Evolutionary conservation across 2,329 filamentous ascomycete genomes (phyloP).

Genomic region (Trichoderma sp.): DNA sequence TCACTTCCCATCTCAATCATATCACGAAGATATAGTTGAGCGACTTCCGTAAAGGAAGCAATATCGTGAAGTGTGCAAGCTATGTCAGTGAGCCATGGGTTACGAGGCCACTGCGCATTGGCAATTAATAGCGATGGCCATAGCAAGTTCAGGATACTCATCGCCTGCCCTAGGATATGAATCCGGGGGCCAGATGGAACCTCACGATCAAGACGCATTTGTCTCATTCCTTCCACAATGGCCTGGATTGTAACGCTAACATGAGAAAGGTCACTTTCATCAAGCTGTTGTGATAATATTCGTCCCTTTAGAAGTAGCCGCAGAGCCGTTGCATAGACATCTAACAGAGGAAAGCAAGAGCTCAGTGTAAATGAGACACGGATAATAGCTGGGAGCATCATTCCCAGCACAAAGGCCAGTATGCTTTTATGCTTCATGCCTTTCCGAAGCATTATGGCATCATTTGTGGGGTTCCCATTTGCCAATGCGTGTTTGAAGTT

Average conservation of each 20-base stretch:
- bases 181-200: slow-evolving; percentile 32
- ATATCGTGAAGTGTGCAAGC: slow-evolving; percentile 27
- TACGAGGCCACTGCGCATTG: slow-evolving; percentile 23
- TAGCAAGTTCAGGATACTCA: slow-evolving; percentile 35
- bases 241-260: slow-evolving; percentile 39
- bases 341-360: slow-evolving; percentile 51
- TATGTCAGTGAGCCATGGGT: slow-evolving; percentile 28
- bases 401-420: slow-evolving; percentile 50
- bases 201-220: slow-evolving; percentile 28
- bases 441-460: slow-evolving; percentile 48
- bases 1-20: slow-evolving; percentile 28
- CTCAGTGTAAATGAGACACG: slow-evolving; percentile 39
- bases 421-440: slow-evolving; percentile 52
- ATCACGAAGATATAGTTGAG: slow-evolving; percentile 29
- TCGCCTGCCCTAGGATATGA: slow-evolving; percentile 35
- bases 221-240: slow-evolving; percentile 35
- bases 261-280: slow-evolving; percentile 37
- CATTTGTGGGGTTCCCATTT: slow-evolving; percentile 50
- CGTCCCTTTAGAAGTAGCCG: slow-evolving; percentile 39
- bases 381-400: slow-evolving; percentile 58
- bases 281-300: slow-evolving; percentile 42
- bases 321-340: slow-evolving; percentile 52
- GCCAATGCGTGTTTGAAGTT: slow-evolving; percentile 58
- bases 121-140: slow-evolving; percentile 36
- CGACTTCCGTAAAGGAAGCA: slow-evolving; percentile 28